phyloP scores from a whole-genome alignment of 148 eudicot genomes.

The Persicaria tinctoria region DNA sequence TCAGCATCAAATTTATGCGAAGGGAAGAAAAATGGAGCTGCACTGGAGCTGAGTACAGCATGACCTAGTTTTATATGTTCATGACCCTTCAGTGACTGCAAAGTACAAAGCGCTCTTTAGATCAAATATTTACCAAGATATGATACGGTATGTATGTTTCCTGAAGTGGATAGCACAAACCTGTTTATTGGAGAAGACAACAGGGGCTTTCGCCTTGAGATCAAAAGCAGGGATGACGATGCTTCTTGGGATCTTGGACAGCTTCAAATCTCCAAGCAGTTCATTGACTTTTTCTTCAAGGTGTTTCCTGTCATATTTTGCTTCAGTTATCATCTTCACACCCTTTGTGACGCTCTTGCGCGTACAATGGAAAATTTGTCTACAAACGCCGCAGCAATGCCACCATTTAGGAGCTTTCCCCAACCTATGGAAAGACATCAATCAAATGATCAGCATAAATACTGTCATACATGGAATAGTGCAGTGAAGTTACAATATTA shows the following conservation, averaged over 20 bases:
- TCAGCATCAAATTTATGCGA: slow-evolving; percentile 27
- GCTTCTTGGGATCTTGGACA: slow-evolving; percentile 25
- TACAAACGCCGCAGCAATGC: background rate
- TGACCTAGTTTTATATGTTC: slow-evolving; percentile 30
- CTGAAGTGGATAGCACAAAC: background rate
- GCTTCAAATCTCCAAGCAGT: slow-evolving; percentile 13
- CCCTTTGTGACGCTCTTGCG: background rate
- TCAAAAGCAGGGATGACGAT: slow-evolving; percentile 37
- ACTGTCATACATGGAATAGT: background rate
- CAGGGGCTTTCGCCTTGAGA: slow-evolving; percentile 24
- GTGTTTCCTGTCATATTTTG: slow-evolving; percentile 29
- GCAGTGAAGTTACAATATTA: no score
- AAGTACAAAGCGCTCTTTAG: background rate
- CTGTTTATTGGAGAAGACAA: slow-evolving; percentile 25
- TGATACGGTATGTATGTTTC: background rate
- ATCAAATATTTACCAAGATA: slow-evolving; percentile 5
- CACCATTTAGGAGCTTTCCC: slow-evolving; percentile 6
- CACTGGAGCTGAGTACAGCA: slow-evolving; percentile 36
- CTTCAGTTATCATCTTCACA: slow-evolving; percentile 20
- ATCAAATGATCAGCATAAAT: background rate
- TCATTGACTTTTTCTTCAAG: slow-evolving; percentile 17
- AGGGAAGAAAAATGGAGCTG: slow-evolving; percentile 47
- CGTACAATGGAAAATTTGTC: background rate
- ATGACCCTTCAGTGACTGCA: slow-evolving; percentile 2
- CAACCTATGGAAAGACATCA: background rate